Conservation (phyloP, 2,329 filamentous ascomycete species). For the Bertia moriformis region DNA sequence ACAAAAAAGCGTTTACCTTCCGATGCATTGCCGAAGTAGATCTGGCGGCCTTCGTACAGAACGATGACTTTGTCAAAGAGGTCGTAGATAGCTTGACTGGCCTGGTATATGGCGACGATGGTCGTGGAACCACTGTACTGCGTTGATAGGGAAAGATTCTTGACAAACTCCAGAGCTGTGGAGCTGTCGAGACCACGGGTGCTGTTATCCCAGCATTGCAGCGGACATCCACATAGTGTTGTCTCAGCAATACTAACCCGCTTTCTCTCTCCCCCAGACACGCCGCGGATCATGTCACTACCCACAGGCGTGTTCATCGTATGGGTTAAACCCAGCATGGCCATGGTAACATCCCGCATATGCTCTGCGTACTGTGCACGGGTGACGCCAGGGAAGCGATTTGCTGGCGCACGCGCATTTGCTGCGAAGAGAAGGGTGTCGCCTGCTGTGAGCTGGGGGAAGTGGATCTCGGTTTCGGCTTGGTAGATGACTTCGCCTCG, state of each 20-base stretch:
- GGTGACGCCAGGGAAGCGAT: conserved; percentile 42
- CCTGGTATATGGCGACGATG: conserved; percentile 62
- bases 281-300: conserved; percentile 62
- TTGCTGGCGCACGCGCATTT: conserved; percentile 48
- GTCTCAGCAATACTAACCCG: conserved; percentile 51
- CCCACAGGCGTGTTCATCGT: conserved; percentile 60
- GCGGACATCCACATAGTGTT: conserved; percentile 38
- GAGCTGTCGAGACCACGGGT: conserved; percentile 62
- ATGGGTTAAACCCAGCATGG: conserved; percentile 61
- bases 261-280: conserved; percentile 61
- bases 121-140: conserved; percentile 54
- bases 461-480: conserved; percentile 71
- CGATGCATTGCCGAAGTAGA: conserved; percentile 45
- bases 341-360: conserved; percentile 59
- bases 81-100: conserved; percentile 50
- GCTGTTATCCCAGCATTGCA: conserved; percentile 60
- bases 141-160: conserved; percentile 52
- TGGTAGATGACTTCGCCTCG: conserved; percentile 79
- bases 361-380: conserved; percentile 41
- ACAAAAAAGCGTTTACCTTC: conserved; percentile 51
- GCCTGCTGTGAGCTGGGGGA: conserved; percentile 62
- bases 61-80: conserved; percentile 44
- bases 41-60: conserved; percentile 45
- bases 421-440: conserved; percentile 70
- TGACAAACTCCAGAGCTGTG: conserved; percentile 64